phyloP scores from a whole-genome alignment of 2,329 filamentous ascomycete species.

The Metarhizium brunneum region DNA sequence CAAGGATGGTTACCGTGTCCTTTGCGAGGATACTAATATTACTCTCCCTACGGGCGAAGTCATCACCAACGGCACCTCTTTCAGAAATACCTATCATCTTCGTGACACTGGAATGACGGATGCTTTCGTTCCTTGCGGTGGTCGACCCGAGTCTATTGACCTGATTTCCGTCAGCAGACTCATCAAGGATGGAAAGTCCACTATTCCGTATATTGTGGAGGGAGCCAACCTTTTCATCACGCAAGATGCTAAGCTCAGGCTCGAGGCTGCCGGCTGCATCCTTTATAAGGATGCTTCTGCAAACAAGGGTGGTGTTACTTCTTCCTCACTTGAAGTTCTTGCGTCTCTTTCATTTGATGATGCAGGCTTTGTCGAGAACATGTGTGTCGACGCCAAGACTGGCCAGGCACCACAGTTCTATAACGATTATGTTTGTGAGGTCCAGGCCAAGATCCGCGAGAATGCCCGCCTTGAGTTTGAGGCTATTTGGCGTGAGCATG shows the following conservation, averaged over 20 bases:
- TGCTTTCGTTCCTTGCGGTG: conserved; percentile 90
- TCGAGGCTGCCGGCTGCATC: conserved; percentile 91
- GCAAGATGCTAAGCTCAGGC: conserved; percentile 89
- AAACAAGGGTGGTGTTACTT: conserved; percentile 98
- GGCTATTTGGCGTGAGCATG: conserved; percentile 93
- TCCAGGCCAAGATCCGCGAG: conserved; percentile 82
- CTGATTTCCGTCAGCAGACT: conserved; percentile 78
- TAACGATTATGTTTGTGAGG: conserved; percentile 81
- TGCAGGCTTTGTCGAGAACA: conserved; percentile 76
- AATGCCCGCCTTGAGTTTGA: conserved; percentile 95
- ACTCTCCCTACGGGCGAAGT: conserved; percentile 82
- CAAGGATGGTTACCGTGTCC: conserved; percentile 76
- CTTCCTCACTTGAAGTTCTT: conserved; percentile 90
- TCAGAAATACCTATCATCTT: conserved; percentile 96
- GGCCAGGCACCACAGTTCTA: conserved; percentile 85
- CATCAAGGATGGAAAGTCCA: conserved; percentile 80
- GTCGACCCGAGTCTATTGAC: conserved; percentile 93
- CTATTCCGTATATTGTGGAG: conserved; percentile 92
- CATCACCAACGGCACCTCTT: conserved; percentile 82
- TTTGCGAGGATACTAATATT: conserved; percentile 84
- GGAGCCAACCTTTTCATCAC: conserved; percentile 98
- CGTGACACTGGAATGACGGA: conserved; percentile 71
- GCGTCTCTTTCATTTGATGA: conserved; percentile 94
- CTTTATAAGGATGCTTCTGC: conserved; percentile 96
- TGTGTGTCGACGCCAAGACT: conserved; percentile 65